phyloP scores from a whole-genome alignment of 331 rosid species.

The Malus hybrid region DNA sequence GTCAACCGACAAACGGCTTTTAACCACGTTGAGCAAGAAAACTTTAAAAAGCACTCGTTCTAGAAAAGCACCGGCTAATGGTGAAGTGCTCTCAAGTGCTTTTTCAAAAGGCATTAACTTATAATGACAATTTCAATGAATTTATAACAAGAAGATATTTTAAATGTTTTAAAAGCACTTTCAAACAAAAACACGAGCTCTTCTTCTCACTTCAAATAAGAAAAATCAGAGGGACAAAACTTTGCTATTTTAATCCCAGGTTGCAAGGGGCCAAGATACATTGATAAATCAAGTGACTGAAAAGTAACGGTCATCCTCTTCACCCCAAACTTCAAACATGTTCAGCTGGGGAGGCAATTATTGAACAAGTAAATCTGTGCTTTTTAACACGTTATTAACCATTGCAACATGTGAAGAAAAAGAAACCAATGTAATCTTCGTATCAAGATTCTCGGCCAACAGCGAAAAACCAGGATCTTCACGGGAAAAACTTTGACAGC shows the following conservation, averaged over 20 bases:
- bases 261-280: not conserved
- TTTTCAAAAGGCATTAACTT: not conserved
- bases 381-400: not conserved
- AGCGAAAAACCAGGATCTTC: not conserved
- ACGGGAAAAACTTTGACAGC: not conserved
- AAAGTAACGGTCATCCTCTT: not conserved
- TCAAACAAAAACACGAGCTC: not conserved
- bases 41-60: too few species aligned
- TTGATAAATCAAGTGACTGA: not conserved
- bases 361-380: not conserved
- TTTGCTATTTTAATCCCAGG: not conserved
- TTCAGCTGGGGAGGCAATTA: not conserved
- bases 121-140: too few species aligned
- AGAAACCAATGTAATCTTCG: not conserved
- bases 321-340: not conserved
- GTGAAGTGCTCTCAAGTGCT: not conserved
- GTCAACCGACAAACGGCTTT: too few species aligned
- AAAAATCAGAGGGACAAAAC: not conserved
- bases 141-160: too few species aligned
- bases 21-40: too few species aligned
- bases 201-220: not conserved
- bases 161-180: too few species aligned
- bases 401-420: too few species aligned
- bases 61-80: too few species aligned
- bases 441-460: not conserved